These are phyloP conservation scores for Helminthosporium solani DNA, from an alignment of 2,329 filamentous ascomycete genomes.

Conservation along the genomic window DNA sequence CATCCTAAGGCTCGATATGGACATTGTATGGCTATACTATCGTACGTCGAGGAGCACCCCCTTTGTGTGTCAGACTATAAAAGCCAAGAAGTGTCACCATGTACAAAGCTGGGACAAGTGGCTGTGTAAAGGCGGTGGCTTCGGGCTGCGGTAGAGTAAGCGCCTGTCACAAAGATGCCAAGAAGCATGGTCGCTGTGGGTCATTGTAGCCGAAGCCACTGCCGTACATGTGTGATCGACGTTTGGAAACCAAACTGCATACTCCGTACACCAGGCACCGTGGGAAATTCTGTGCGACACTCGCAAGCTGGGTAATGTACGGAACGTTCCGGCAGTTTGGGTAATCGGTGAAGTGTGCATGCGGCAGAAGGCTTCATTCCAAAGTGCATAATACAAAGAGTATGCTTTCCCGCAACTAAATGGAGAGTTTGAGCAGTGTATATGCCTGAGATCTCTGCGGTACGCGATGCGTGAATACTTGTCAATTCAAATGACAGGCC, in stretches of 20 bases:
- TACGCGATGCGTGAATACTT: too few species aligned
- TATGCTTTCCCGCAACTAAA: too few species aligned
- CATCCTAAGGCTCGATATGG: not conserved
- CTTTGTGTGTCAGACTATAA: constrained; percentile 9
- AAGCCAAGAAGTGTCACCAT: constrained; percentile 20
- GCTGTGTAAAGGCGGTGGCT: constrained; percentile 9
- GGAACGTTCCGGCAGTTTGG: too few species aligned
- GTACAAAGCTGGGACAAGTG: constrained; percentile 7
- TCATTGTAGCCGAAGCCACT: constrained; percentile 1
- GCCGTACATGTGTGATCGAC: constrained; percentile 20
- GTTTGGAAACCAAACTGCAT: constrained; percentile 34
- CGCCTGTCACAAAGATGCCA: constrained; percentile 25
- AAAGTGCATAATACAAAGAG: too few species aligned
- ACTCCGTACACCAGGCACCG: too few species aligned
- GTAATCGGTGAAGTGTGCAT: too few species aligned
- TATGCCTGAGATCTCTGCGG: too few species aligned
- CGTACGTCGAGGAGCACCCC: constrained; percentile 1
- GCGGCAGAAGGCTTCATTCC: too few species aligned
- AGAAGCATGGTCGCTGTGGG: constrained; percentile 16
- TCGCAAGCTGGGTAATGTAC: too few species aligned
- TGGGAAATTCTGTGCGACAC: too few species aligned
- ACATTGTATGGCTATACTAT: not conserved
- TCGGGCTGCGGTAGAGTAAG: constrained; percentile 14
- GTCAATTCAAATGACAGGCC: too few species aligned
- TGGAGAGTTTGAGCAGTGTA: too few species aligned